Base-by-base conservation (phyloP, 2,329 filamentous ascomycete genomes). In the Ascochyta rabiei region DNA sequence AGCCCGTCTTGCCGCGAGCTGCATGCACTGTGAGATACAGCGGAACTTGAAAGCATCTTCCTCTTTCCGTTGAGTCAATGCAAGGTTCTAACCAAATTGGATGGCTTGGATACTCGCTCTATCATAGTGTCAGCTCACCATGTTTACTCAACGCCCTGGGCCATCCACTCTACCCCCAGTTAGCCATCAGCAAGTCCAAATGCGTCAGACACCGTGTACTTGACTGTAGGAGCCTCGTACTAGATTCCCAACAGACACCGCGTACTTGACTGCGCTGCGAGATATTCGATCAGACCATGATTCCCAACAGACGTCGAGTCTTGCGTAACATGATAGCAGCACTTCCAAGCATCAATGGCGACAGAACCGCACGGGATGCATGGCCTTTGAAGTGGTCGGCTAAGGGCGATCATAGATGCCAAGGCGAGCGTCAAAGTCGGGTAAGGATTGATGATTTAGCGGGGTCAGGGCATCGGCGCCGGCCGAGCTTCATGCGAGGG, bases 401-500 rank as follows among this genome's bases (percentile, higher is more conserved):
- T 13, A 13, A 30, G 12, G 28, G 28, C 28, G 28, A 30, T 30
- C 26, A 16, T 33, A 34, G 23, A 35, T 18, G 39, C 52, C 35
- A 46, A 55, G 40, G 21, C 12, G 45, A 48, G 40, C 45, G 40
- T 49, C 40, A 28, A 24, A 37, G 5, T 23, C 16, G 13, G 40
- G 40, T 23, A n/a, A n/a, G n/a, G n/a, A n/a, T n/a, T n/a, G n/a
- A n/a, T n/a, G n/a, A n/a, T n/a, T n/a, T n/a, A n/a, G n/a, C n/a
- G n/a, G n/a, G n/a, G n/a, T n/a, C n/a, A n/a, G n/a, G n/a, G n/a
- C n/a, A n/a, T n/a, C n/a, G n/a, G n/a, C n/a, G n/a, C n/a, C n/a
- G n/a, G n/a, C n/a, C n/a, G n/a, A n/a, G n/a, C n/a, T n/a, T n/a
- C n/a, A n/a, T n/a, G n/a, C n/a, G n/a, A n/a, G n/a, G n/a, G n/a